Evolutionary conservation across 1,284 basidiomycete species (phyloP), one percentile per base, ranked within the genome.

Genomic region (Leccinum ponderosum): DNA sequence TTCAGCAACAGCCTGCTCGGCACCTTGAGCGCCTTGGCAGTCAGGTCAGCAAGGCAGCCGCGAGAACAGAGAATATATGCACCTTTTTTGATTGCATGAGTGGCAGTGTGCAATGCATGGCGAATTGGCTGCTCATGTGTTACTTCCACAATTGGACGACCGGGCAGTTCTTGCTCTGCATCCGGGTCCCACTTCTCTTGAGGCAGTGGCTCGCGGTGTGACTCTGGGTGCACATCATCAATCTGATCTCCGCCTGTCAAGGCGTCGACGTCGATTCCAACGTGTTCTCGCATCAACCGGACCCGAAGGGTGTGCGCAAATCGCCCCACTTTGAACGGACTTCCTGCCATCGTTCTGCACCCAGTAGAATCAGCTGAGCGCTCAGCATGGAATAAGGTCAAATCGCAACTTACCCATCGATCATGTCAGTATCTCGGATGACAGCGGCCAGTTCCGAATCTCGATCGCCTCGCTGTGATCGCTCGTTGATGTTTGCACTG

Each of bases 401-500:
- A 29, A 50, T 20, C 12, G 42, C 2, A 17, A 76, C 83, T 61
- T 66, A 91, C 92, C 92, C 84, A 64, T 95, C 87, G 60, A 99
- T 91, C 93, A 98, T 91, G 73, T 99, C 97, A 5, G 96, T 98
- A 72, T 99, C 97, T 61, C 95, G 84, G 57, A 99, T 91, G 53
- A 99, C 87, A 47, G 92, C 89, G 4, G 95, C 93, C 20, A 99
- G 77, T 74, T 99, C 97, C 5, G 96, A 98, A 76, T 99, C 97
- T 50, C 97, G 89, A 75, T 99, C 97, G 42, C 97, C 97, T 22
- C 94, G 84, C 74, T 95, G 94, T 33, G 94, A 97, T 35, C 97
- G 87, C 76, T 99, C 97, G 73, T 99, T 99, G 81, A 99, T 97
- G 74, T 99, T 99, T 17, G 97, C 97, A 61, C 95, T 97, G n/a